phyloP scores from a whole-genome alignment of 768 basidiomycete genomes.

The Suillus occidentalis region DNA sequence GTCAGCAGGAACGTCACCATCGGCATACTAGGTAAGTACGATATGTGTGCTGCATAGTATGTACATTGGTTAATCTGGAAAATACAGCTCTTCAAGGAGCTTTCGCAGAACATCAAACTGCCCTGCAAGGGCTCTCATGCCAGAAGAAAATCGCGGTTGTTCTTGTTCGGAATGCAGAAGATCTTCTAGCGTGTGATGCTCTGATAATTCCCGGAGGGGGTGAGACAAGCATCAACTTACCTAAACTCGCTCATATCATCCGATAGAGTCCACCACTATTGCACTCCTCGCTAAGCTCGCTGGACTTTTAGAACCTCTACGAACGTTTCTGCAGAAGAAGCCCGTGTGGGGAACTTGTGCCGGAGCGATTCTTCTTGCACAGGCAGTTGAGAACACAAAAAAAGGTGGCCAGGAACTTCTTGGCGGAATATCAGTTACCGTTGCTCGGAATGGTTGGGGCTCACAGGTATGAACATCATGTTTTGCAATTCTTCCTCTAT shows the following conservation, averaged over 20 bases:
- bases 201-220: conserved; percentile 94
- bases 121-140: conserved; percentile 57
- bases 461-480: conserved; percentile 60
- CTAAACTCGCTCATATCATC: conserved; percentile 2
- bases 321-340: conserved; percentile 66
- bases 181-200: conserved; percentile 75
- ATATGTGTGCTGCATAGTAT: background rate
- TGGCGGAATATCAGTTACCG: conserved; percentile 74
- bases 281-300: conserved; percentile 70
- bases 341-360: conserved; percentile 97
- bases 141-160: conserved; percentile 45
- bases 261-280: conserved; percentile 88
- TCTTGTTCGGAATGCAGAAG: conserved; percentile 73
- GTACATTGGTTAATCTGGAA: background rate
- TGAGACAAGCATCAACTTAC: conserved; percentile 25
- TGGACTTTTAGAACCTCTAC: conserved; percentile 79
- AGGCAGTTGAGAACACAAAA: conserved; percentile 72
- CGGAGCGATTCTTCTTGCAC: conserved; percentile 86
- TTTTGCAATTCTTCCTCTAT: background rate
- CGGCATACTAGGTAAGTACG: conserved; percentile 52
- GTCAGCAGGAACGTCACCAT: conserved; percentile 29
- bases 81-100: conserved; percentile 85
- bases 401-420: conserved; percentile 87
- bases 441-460: conserved; percentile 93
- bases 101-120: conserved; percentile 81